Percentiles rank a stretch among this genome's conserved stretches.
phyloP scores from a whole-genome alignment of 2,329 filamentous ascomycete genomes.

The Acrocalymma vagum region DNA sequence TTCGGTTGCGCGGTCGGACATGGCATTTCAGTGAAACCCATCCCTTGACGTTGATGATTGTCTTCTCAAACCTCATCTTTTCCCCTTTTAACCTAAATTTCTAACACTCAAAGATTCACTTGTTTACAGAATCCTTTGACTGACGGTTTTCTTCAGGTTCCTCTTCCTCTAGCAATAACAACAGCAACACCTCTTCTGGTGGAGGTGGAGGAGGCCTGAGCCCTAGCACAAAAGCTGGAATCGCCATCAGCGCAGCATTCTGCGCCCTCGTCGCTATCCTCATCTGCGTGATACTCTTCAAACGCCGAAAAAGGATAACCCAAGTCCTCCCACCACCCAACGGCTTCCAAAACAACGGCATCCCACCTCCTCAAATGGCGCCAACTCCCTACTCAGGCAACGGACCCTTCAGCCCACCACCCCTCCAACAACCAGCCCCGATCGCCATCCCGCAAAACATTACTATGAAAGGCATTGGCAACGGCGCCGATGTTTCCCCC shows the following conservation, averaged over 20 bases:
- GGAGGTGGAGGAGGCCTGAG: slow-evolving; percentile 7
- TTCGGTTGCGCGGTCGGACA: no score
- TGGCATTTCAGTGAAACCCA: no score
- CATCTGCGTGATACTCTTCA: slow-evolving; percentile 15
- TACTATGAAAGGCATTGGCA: slow-evolving; percentile 1
- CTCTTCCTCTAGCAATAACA: not conserved
- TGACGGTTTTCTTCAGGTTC: no score
- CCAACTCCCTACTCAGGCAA: slow-evolving; percentile 13
- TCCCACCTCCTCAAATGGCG: slow-evolving; percentile 9
- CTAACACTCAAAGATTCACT: not conserved
- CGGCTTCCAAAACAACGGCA: slow-evolving; percentile 2
- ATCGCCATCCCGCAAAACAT: slow-evolving; percentile 1
- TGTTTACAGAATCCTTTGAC: no score
- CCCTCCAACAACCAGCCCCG: slow-evolving; percentile 13
- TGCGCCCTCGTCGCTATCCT: slow-evolving; percentile 18
- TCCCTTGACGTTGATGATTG: no score
- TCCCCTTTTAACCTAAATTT: not conserved
- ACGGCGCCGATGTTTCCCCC: slow-evolving; percentile 15
- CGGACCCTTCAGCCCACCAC: slow-evolving; percentile 13
- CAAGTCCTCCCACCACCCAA: not conserved
- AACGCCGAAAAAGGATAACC: slow-evolving; percentile 15
- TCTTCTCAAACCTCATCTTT: no score
- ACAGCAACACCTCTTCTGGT: not conserved
- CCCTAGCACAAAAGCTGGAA: slow-evolving; percentile 23
- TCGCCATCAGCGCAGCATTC: slow-evolving; percentile 20